phyloP scores from a whole-genome alignment of 306 rosid genomes.

The Quercus agrifolia region DNA sequence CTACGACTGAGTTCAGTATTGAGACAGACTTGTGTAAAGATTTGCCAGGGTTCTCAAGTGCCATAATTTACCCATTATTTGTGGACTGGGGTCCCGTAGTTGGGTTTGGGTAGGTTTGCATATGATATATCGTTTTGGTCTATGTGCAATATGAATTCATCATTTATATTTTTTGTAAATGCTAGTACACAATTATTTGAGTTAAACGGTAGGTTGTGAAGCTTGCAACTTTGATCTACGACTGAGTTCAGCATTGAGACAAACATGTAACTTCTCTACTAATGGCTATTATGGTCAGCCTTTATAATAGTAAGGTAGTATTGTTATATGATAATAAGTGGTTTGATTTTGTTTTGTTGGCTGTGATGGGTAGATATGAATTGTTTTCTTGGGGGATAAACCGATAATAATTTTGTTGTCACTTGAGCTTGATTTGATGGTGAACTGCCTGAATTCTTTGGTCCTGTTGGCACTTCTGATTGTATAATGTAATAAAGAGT shows the following conservation, averaged over 20 bases:
- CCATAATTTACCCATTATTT: neutral
- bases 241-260: neutral
- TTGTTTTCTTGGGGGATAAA: neutral
- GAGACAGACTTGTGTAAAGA: no score
- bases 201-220: neutral
- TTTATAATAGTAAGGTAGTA: neutral
- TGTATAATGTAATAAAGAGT: neutral
- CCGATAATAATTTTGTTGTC: neutral
- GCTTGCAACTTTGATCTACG: neutral
- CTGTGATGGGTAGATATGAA: neutral
- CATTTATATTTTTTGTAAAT: neutral
- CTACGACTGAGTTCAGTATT: neutral
- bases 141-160: neutral
- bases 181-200: neutral
- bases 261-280: neutral
- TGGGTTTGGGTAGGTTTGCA: neutral
- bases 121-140: neutral
- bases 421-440: no score
- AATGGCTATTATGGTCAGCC: neutral
- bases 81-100: no score
- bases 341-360: no score
- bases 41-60: neutral
- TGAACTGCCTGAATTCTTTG: neutral
- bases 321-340: neutral
- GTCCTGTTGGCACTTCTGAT: neutral